Evolutionary conservation across 805 yeast genomes (phyloP).

Genomic region (Phaffomyces antillensis): DNA sequence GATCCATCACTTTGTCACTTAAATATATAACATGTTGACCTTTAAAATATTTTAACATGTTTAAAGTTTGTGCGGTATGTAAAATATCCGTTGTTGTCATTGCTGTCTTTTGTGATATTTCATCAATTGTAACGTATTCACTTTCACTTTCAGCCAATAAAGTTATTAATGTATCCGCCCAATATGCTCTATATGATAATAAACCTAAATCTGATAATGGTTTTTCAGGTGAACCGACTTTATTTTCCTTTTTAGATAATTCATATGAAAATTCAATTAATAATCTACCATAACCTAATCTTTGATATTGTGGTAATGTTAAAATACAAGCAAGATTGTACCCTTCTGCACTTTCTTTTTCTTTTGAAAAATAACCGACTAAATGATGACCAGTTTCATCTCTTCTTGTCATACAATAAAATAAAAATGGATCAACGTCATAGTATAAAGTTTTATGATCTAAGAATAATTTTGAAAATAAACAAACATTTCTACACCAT

Average conservation of each 20-base stretch:
- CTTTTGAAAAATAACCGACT: conserved; percentile 95
- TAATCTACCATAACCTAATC: conserved; percentile 89
- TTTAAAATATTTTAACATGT: conserved; percentile 83
- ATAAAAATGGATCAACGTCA: conserved; percentile 96
- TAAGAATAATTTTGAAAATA: conserved; percentile 80
- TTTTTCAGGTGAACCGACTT: conserved; percentile 95
- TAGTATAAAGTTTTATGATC: conserved; percentile 96
- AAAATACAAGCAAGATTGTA: conserved; percentile 96
- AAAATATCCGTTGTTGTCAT: conserved; percentile 96
- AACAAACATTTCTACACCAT: conserved; percentile 94
- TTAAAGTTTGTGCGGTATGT: conserved; percentile 87
- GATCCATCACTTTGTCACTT: conserved; percentile 72
- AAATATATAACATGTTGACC: conserved; percentile 89
- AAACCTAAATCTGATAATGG: conserved; percentile 94
- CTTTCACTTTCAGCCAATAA: conserved; percentile 55
- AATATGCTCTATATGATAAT: conserved; percentile 86
- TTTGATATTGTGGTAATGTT: conserved; percentile 92
- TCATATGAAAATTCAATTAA: conserved; percentile 92
- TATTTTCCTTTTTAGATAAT: conserved; percentile 78
- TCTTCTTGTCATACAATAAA: conserved; percentile 89
- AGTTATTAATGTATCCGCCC: conserved; percentile 87
- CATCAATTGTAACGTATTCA: conserved; percentile 71
- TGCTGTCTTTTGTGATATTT: conserved; percentile 74
- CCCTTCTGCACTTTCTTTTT: conserved; percentile 90
- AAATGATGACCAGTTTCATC: conserved; percentile 92